These are phyloP conservation scores for Fusarium sp. DNA, from an alignment of 2,329 filamentous ascomycete genomes.

Conservation along the genomic window DNA sequence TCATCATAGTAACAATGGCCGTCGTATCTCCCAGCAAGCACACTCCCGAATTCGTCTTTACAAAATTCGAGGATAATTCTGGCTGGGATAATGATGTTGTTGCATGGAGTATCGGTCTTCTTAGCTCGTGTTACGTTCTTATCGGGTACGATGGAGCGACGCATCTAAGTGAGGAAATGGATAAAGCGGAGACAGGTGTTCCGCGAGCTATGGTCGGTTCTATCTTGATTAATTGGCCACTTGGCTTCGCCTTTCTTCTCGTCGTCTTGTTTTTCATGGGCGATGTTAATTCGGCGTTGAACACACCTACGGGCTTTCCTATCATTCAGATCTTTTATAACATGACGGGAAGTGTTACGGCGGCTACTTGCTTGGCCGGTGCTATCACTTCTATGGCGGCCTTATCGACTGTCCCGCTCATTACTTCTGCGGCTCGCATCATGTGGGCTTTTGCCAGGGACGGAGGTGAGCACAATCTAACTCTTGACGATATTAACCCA, in stretches of 20 bases:
- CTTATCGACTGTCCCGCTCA: constrained; percentile 24
- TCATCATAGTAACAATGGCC: constrained; percentile 22
- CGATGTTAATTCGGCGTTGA: constrained; percentile 8
- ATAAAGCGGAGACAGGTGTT: constrained; percentile 21
- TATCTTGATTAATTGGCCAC: constrained; percentile 22
- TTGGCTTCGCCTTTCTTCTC: constrained; percentile 28
- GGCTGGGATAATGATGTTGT: constrained; percentile 27
- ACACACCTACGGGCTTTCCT: constrained; percentile 26
- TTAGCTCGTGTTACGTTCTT: constrained; percentile 36
- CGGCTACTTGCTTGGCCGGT: constrained; percentile 4
- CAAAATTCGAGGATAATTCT: constrained; percentile 31
- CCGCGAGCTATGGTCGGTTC: constrained; percentile 28
- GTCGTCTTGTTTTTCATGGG: constrained; percentile 33
- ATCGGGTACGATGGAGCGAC: constrained; percentile 35
- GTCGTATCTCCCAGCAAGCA: constrained; percentile 22
- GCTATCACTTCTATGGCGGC: constrained; percentile 23
- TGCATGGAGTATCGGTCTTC: constrained; percentile 36
- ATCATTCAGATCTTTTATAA: constrained; percentile 33
- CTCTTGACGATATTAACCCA: too few species aligned
- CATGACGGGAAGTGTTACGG: constrained; percentile 4
- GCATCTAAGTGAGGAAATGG: constrained; percentile 38
- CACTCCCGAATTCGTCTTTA: constrained; percentile 27
- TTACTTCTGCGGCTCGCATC: constrained; percentile 26
- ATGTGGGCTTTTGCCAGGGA: constrained; percentile 41
- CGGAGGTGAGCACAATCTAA: too few species aligned